These are phyloP conservation scores for Gonapodya prolifera DNA, from an alignment of 192 early-diverging fungal species.

Conservation along the genomic window DNA sequence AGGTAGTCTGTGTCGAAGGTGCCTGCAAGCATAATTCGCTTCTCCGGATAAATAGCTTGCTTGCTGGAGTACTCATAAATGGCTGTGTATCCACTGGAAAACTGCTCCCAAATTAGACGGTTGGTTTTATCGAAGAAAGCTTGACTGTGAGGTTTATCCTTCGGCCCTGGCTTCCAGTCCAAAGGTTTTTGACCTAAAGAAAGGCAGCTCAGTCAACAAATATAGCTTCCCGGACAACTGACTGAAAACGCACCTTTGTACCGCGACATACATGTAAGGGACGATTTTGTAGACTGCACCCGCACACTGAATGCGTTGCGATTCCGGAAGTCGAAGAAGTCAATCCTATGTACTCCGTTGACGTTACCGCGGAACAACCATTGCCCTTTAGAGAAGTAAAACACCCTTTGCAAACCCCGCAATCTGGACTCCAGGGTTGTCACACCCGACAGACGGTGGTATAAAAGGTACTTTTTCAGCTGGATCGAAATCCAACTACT, in stretches of 20 bases:
- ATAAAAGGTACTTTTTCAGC: conserved; percentile 3
- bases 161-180: conserved; percentile 21
- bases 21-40: conserved; percentile 5
- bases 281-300: neutral
- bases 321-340: neutral
- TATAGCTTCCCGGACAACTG: neutral
- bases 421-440: conserved; percentile 1
- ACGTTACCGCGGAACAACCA: neutral
- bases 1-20: conserved; percentile 11
- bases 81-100: conserved; percentile 14
- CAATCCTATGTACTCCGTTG: neutral
- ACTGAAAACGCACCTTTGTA: conserved; percentile 6
- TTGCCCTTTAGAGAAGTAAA: neutral
- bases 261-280: conserved; percentile 1
- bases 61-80: conserved; percentile 18
- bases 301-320: neutral
- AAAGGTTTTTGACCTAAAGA: conserved; percentile 13
- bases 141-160: conserved; percentile 16
- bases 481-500: conserved; percentile 5
- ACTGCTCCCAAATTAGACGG: conserved; percentile 14
- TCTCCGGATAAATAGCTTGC: conserved; percentile 11
- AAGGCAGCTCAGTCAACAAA: conserved; percentile 4
- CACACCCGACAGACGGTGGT: neutral
- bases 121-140: conserved; percentile 12
- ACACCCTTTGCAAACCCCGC: conserved; percentile 5